phyloP scores from a whole-genome alignment of 2,329 filamentous ascomycete genomes.

The Magnaporthiopsis rhizophila region DNA sequence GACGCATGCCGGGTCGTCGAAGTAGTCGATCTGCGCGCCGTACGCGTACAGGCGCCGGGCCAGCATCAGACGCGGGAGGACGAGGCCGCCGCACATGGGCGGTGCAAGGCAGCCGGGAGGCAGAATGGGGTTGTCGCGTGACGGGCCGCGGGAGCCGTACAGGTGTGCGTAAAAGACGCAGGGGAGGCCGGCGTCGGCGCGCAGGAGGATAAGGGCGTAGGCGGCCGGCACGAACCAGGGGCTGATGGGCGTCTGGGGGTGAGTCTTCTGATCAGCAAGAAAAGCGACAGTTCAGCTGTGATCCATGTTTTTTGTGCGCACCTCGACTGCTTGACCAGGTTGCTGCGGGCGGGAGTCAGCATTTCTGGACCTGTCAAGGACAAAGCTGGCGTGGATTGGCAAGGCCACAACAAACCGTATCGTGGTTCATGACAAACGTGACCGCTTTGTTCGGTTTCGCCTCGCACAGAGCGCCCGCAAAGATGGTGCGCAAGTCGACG shows the following conservation, averaged over 20 bases:
- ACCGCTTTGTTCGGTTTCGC: conserved; percentile 47
- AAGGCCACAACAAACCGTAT: conserved; percentile 36
- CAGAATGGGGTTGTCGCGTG: conserved; percentile 31
- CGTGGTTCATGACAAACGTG: conserved; percentile 61
- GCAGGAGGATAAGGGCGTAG: conserved; percentile 60
- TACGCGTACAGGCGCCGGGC: conserved; percentile 60
- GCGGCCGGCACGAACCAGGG: conserved; percentile 59
- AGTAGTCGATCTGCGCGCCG: conserved; percentile 56
- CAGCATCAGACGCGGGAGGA: conserved; percentile 49
- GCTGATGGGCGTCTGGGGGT: conserved; percentile 44
- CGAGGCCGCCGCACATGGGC: conserved; percentile 42
- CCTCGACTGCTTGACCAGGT: conserved; percentile 5
- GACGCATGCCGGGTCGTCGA: conserved; percentile 51
- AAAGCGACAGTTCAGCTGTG: not conserved
- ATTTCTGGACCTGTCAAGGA: conserved; percentile 4
- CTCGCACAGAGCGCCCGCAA: conserved; percentile 47
- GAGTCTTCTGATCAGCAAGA: not conserved
- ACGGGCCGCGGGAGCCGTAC: conserved; percentile 49
- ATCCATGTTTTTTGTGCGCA: not conserved
- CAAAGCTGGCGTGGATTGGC: not conserved
- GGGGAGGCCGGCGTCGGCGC: conserved; percentile 48
- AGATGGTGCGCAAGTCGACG: conserved; percentile 52
- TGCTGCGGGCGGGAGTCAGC: conserved; percentile 2
- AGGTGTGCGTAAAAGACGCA: conserved; percentile 66
- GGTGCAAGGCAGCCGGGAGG: conserved; percentile 13